phyloP scores from a whole-genome alignment of 2,329 filamentous ascomycete species.

The Beauveria varroae region DNA sequence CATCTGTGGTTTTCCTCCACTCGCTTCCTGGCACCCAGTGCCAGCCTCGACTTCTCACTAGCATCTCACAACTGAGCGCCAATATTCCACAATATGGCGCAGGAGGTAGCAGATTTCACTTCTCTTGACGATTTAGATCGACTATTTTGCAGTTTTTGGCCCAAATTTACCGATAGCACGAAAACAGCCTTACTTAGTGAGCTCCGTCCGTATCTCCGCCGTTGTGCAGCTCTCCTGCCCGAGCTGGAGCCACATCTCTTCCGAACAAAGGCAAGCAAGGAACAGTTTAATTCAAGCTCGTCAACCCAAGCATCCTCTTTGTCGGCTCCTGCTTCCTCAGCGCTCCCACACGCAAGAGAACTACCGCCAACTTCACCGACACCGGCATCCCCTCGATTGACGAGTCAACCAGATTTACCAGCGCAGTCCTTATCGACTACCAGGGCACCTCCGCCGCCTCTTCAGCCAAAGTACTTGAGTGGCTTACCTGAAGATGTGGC shows the following conservation, averaged over 20 bases:
- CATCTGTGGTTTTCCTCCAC: background rate
- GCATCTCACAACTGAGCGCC: too few relatives aligned
- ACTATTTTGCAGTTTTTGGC: background rate
- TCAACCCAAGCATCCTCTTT: background rate
- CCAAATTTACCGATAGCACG: background rate
- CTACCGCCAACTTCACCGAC: background rate
- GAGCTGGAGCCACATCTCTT: background rate
- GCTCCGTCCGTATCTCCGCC: background rate
- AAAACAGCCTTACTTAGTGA: background rate
- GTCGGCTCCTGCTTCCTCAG: background rate
- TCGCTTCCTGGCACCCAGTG: too few relatives aligned
- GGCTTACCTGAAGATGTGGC: background rate
- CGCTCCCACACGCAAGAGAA: background rate
- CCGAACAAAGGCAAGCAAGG: background rate
- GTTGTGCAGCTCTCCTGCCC: background rate
- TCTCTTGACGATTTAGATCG: background rate
- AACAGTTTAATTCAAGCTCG: background rate
- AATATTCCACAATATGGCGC: background rate
- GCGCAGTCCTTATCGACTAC: background rate
- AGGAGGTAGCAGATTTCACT: background rate
- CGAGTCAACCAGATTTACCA: background rate
- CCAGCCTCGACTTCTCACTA: too few relatives aligned
- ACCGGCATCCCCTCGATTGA: background rate
- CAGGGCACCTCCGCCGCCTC: background rate
- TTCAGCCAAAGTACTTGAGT: background rate